Evolutionary conservation across 371 early-diverging fungal genomes (phyloP).

Genomic region (Nematocida ironsii): DNA sequence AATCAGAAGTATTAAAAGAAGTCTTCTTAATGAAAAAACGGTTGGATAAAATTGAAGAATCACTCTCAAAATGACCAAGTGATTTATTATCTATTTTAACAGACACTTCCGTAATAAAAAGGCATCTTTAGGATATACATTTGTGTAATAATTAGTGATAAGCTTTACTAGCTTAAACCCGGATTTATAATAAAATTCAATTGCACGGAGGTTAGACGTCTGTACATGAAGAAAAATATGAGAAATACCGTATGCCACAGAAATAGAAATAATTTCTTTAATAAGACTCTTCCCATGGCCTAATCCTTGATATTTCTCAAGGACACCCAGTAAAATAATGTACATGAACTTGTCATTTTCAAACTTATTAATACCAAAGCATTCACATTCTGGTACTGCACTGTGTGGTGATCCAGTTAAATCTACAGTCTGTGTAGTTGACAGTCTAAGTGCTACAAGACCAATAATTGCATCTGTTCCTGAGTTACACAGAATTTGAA

Average conservation of each 20-base stretch:
- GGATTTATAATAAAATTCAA: slow-evolving; percentile 79
- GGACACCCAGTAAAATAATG: slow-evolving; percentile 26
- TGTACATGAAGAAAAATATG: slow-evolving; percentile 82
- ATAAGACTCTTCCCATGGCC: slow-evolving; percentile 34
- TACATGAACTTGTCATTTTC: slow-evolving; percentile 17
- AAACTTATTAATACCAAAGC: background rate
- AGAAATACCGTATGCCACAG: slow-evolving; percentile 16
- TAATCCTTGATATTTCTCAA: background rate
- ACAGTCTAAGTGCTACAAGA: background rate
- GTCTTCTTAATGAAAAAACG: slow-evolving; percentile 40
- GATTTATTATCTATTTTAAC: slow-evolving; percentile 9
- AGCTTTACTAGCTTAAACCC: slow-evolving; percentile 75
- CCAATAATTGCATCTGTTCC: slow-evolving; percentile 4
- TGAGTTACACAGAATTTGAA: background rate
- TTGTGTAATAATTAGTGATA: slow-evolving; percentile 77
- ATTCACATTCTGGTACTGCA: background rate
- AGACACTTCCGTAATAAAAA: slow-evolving; percentile 53
- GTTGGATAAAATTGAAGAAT: slow-evolving; percentile 50
- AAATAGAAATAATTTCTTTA: slow-evolving; percentile 21
- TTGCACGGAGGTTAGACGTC: slow-evolving; percentile 76
- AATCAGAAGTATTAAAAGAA: slow-evolving; percentile 37
- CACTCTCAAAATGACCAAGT: slow-evolving; percentile 8
- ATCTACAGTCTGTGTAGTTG: background rate
- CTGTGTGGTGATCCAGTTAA: background rate
- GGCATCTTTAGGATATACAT: slow-evolving; percentile 50